phyloP scores from a whole-genome alignment of 2,329 filamentous ascomycete genomes.

The Neofusicoccum parvum region DNA sequence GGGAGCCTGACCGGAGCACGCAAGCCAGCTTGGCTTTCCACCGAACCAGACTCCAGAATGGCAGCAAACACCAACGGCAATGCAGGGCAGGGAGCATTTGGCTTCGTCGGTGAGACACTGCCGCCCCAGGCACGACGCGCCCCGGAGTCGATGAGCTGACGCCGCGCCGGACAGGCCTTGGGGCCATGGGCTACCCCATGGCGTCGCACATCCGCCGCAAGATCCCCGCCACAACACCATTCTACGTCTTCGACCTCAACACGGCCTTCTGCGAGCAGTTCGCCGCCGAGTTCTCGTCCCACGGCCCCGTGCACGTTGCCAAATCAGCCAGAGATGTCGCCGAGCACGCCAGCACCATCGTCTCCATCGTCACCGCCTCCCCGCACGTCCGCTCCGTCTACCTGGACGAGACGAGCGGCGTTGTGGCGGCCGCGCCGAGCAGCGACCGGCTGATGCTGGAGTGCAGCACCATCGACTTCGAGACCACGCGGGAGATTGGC shows the following conservation, averaged over 20 bases:
- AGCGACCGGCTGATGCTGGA: constrained; percentile 31
- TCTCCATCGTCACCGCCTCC: constrained; percentile 34
- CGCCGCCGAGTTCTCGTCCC: constrained; percentile 25
- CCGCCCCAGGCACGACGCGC: background rate
- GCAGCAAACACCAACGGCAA: background rate
- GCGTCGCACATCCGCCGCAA: constrained; percentile 35
- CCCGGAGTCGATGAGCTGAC: background rate
- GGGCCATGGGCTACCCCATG: constrained; percentile 40
- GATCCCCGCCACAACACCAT: constrained; percentile 25
- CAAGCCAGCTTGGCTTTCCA: too few species aligned
- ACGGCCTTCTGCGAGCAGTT: constrained; percentile 29
- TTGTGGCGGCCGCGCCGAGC: constrained; percentile 29
- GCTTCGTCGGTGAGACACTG: background rate
- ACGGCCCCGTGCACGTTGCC: constrained; percentile 31
- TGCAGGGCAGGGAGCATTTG: background rate
- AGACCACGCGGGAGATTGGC: constrained; percentile 32
- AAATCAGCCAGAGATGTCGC: constrained; percentile 33
- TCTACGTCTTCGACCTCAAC: constrained; percentile 37
- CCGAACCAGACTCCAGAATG: background rate
- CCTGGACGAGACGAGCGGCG: constrained; percentile 30
- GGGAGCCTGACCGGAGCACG: background rate
- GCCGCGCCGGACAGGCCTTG: constrained; percentile 28
- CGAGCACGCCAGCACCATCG: constrained; percentile 30
- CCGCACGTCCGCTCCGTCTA: constrained; percentile 35
- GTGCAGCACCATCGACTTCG: constrained; percentile 37